phyloP scores from a whole-genome alignment of 371 early-diverging fungal genomes.

The Dentiscutata heterogama region DNA sequence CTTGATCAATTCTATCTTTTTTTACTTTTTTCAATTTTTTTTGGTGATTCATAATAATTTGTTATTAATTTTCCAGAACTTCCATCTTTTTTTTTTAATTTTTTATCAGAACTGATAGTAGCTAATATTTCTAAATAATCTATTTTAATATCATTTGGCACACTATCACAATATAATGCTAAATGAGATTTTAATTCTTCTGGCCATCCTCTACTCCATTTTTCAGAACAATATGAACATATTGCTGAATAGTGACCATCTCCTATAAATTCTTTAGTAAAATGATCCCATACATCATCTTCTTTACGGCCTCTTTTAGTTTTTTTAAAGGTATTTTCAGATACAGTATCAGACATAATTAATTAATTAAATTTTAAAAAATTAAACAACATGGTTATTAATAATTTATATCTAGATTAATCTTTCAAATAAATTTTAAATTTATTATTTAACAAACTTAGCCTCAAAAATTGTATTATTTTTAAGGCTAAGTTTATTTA shows the following conservation, averaged over 20 bases:
- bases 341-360: too few relatives aligned
- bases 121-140: not conserved
- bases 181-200: not conserved
- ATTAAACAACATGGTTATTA: too few relatives aligned
- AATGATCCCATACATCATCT: not conserved
- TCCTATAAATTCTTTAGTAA: slow-evolving; percentile 10
- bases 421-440: too few relatives aligned
- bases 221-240: not conserved
- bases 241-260: not conserved
- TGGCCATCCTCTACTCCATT: not conserved
- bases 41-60: not conserved
- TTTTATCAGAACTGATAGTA: not conserved
- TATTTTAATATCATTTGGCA: not conserved
- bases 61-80: not conserved
- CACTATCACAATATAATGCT: not conserved
- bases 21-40: not conserved
- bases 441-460: too few relatives aligned
- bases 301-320: slow-evolving; percentile 4
- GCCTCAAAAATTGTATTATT: too few relatives aligned
- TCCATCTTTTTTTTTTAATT: not conserved
- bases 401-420: too few relatives aligned
- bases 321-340: not conserved
- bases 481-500: too few relatives aligned
- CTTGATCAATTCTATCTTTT: not conserved
- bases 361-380: too few relatives aligned